Evolutionary conservation across 2,329 filamentous ascomycete genomes (phyloP).

Genomic region (Clarireedia sp.): DNA sequence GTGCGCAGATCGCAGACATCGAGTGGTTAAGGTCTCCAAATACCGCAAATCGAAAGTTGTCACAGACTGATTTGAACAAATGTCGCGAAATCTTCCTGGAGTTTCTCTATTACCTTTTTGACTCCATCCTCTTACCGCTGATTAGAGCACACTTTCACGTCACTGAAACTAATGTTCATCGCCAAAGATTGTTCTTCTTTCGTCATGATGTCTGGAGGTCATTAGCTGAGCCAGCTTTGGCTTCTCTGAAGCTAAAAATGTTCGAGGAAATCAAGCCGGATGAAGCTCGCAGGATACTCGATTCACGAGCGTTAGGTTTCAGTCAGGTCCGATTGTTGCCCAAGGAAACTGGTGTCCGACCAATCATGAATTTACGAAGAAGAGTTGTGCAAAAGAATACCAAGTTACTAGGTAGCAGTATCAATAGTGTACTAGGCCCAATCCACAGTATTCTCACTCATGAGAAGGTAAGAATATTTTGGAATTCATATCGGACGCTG

Average conservation of each 20-base stretch:
- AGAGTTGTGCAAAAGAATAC: slow-evolving; percentile 48
- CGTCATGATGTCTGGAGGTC: slow-evolving; percentile 85
- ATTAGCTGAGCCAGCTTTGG: slow-evolving; percentile 65
- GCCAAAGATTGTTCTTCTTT: slow-evolving; percentile 83
- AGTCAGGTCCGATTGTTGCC: slow-evolving; percentile 76
- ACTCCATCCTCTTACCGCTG: slow-evolving; percentile 82
- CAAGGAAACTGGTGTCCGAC: slow-evolving; percentile 66
- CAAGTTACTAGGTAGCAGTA: slow-evolving; percentile 52
- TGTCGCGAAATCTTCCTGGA: slow-evolving; percentile 73
- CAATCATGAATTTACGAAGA: slow-evolving; percentile 79
- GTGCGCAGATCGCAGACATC: slow-evolving; percentile 55
- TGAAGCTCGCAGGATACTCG: slow-evolving; percentile 49
- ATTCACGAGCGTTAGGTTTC: slow-evolving; percentile 60
- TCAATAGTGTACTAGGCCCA: slow-evolving; percentile 64
- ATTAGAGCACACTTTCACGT: slow-evolving; percentile 87
- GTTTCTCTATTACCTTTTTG: slow-evolving; percentile 86
- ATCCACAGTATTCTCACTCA: slow-evolving; percentile 69
- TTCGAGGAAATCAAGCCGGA: slow-evolving; percentile 66
- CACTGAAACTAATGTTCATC: slow-evolving; percentile 77
- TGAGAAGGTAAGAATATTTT: slow-evolving; percentile 53
- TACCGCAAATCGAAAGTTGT: slow-evolving; percentile 46
- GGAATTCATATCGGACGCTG: slow-evolving; percentile 5
- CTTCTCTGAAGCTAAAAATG: slow-evolving; percentile 59
- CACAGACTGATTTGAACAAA: slow-evolving; percentile 65
- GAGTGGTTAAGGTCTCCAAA: slow-evolving; percentile 62